Evolutionary conservation across 2,329 filamentous ascomycete species (phyloP), one percentile per base, ranked within the genome.

Genomic region (Cytospora schulzeri): DNA sequence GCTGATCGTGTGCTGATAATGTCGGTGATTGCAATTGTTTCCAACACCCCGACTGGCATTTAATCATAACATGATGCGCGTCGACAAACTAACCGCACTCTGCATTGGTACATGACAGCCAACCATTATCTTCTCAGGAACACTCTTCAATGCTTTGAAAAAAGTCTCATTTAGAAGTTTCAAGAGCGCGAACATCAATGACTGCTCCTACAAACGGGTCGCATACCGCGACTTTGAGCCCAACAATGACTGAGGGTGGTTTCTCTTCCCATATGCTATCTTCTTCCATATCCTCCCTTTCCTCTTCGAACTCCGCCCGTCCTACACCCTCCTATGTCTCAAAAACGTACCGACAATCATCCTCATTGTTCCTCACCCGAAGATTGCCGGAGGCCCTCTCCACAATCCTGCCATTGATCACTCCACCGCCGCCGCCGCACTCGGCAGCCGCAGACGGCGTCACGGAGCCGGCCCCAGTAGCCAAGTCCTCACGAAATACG

Each of bases 291-390:
- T 87, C 89, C 61, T 91, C 88, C 64, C 81, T 92, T 57, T 85
- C 87, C 31, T 87, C 86, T 58, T 85, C 89, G 57, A 79, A 81
- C 31, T 79, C 83, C 28, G 78, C 84, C 51, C 88, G 88, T 60
- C 86, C 88, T 61, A 83, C 83, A 45, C 83, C 88, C 53, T 89
- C 87, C 57, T 87, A 91, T 72, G 91, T 97, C 72, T 95, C 94
- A 70, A 95, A 95, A 78, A 91, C 91, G 33, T 98, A 98, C 79
- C 92, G 94, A 69, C 93, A 97, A 79, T 91, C 95, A 35, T 96
- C 93, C 8, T 93, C 95, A 69, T 85, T 98, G 28, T 99, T 96
- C 79, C 84, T 99, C 66, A 99, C 95, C 76, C 93, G 95, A 76
- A 91, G 94, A 56, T 82, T 98, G 61, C 91, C 92, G 70, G 95